Conservation (phyloP, 2,329 filamentous ascomycete species). For the Cryphonectria parasitica region DNA sequence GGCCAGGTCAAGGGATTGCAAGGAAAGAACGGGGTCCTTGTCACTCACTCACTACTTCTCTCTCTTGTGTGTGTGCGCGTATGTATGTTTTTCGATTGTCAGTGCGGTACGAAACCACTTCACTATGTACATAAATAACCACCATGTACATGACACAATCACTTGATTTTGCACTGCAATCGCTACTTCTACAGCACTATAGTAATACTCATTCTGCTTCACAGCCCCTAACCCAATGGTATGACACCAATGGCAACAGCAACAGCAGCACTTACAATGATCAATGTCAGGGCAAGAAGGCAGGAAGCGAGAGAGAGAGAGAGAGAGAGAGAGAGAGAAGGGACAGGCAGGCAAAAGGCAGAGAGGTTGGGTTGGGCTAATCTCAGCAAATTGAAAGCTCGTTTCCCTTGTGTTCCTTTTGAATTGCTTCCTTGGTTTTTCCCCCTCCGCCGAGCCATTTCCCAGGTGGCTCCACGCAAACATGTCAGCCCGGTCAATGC, state of each 20-base stretch:
- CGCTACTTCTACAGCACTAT: neutral
- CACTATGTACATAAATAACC: neutral
- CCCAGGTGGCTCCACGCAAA: constrained; percentile 2
- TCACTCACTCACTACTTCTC: neutral
- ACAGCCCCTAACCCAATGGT: neutral
- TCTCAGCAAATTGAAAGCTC: constrained; percentile 20
- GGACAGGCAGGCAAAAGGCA: neutral
- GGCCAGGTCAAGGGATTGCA: constrained; percentile 6
- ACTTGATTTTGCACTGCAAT: neutral
- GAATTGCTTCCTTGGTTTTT: constrained; percentile 8
- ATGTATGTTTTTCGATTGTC: neutral
- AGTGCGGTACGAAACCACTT: neutral
- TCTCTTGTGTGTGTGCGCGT: too few species aligned
- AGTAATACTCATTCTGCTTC: neutral
- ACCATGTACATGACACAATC: neutral
- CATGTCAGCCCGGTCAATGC: constrained; percentile 18
- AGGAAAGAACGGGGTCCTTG: constrained; percentile 11
- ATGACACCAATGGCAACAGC: neutral
- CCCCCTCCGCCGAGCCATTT: constrained; percentile 9
- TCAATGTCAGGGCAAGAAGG: neutral
- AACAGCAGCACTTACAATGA: neutral
- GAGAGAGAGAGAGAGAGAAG: neutral
- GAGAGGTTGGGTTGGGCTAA: constrained; percentile 7
- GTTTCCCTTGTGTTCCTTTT: constrained; percentile 14
- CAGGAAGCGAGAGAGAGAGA: neutral